These are phyloP conservation scores for Dendrobium huoshanense DNA, from an alignment of 106 monocot species.

Conservation along the genomic window DNA sequence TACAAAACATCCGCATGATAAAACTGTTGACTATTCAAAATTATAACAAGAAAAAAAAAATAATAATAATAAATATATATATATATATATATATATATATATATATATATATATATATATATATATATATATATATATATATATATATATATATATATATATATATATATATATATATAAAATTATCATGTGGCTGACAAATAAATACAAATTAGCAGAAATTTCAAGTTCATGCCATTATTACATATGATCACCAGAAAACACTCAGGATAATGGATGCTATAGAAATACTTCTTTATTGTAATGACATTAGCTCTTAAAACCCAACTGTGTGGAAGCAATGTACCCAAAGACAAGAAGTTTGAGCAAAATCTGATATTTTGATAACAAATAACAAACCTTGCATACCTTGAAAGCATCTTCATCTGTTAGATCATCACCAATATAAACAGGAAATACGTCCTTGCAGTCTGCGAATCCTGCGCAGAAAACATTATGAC, in stretches of 20 bases:
- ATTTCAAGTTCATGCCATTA: background rate
- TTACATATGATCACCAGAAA: background rate
- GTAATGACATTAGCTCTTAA: background rate
- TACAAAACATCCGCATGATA: background rate
- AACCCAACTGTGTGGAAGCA: background rate
- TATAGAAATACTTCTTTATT: background rate
- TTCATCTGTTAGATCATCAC: slow-evolving; percentile 24
- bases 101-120: background rate
- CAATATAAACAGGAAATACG: slow-evolving; percentile 24
- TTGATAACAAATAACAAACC: background rate
- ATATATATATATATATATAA: too few relatives aligned
- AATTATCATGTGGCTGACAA: too few relatives aligned
- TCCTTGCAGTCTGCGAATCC: slow-evolving; percentile 23
- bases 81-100: background rate
- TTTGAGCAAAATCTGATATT: background rate
- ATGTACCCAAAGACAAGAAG: background rate
- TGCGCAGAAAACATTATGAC: slow-evolving; percentile 1
- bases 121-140: too few relatives aligned
- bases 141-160: background rate
- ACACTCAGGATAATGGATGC: background rate
- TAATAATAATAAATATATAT: too few relatives aligned
- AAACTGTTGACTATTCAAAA: background rate
- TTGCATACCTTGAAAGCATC: slow-evolving; percentile 75
- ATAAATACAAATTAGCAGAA: too few relatives aligned
- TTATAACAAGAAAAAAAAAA: background rate